Evolutionary conservation across 2,329 filamentous ascomycete species (phyloP).

Genomic region (Phialophora tarda): DNA sequence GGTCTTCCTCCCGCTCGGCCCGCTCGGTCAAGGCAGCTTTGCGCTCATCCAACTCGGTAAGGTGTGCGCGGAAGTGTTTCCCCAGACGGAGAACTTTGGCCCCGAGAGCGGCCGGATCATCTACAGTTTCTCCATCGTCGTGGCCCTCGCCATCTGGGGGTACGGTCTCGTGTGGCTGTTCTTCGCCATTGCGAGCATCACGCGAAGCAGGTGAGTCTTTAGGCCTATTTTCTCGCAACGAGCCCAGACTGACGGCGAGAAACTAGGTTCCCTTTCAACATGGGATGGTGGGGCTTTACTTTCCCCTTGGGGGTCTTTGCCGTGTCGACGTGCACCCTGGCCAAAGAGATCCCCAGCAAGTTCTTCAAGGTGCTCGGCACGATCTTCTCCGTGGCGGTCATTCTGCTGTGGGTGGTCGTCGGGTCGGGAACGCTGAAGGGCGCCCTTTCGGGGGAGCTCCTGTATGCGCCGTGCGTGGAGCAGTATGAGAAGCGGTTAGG

Average conservation of each 20-base stretch:
- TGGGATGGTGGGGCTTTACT: constrained; percentile 67
- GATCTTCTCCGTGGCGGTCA: constrained; percentile 58
- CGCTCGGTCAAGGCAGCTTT: constrained; percentile 69
- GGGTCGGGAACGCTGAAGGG: constrained; percentile 56
- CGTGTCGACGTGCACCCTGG: constrained; percentile 49
- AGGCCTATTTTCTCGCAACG: not conserved
- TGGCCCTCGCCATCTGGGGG: constrained; percentile 47
- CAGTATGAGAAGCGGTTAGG: constrained; percentile 23
- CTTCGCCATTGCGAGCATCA: constrained; percentile 46
- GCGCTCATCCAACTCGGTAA: constrained; percentile 59
- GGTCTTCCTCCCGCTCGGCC: constrained; percentile 70
- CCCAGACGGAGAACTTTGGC: constrained; percentile 40
- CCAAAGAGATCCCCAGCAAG: constrained; percentile 57
- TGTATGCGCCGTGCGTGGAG: constrained; percentile 54
- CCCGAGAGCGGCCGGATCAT: constrained; percentile 39
- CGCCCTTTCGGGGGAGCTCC: constrained; percentile 56
- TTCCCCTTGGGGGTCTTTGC: constrained; percentile 65
- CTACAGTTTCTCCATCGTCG: constrained; percentile 43
- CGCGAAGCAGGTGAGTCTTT: constrained; percentile 34
- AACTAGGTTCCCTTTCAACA: constrained; percentile 61
- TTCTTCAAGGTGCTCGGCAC: constrained; percentile 65
- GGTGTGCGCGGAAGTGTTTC: constrained; percentile 49
- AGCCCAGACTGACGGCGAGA: not conserved
- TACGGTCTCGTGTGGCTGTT: constrained; percentile 50
- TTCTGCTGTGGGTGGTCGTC: constrained; percentile 62